These are phyloP conservation scores for Phytophthora idaei DNA, from an alignment of 352 stramenopile genomes.

Conservation along the genomic window DNA sequence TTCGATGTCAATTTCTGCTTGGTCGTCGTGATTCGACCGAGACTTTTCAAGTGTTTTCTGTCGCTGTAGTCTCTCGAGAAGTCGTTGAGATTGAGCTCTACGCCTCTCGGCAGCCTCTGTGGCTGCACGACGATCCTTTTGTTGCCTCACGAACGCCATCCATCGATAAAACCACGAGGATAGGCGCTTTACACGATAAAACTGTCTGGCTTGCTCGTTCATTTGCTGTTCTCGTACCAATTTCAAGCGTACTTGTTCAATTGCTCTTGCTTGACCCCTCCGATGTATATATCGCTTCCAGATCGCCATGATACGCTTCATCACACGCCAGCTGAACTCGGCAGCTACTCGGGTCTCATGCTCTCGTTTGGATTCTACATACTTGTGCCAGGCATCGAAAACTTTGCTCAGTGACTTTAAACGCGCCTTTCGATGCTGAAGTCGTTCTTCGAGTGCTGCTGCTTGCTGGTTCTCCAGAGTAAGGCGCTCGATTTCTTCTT, in stretches of 20 bases:
- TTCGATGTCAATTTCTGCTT: constrained; percentile 3
- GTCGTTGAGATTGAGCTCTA: constrained; percentile 40
- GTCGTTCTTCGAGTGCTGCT: constrained; percentile 30
- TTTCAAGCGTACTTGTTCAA: constrained; percentile 20
- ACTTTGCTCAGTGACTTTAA: constrained; percentile 13
- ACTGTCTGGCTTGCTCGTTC: constrained; percentile 35
- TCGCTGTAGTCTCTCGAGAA: constrained; percentile 49
- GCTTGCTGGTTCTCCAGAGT: constrained; percentile 41
- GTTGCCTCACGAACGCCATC: constrained; percentile 26
- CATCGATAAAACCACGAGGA: constrained; percentile 62
- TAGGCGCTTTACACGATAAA: constrained; percentile 44
- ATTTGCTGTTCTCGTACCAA: constrained; percentile 27
- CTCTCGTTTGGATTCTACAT: constrained; percentile 10
- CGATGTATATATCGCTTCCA: constrained; percentile 31
- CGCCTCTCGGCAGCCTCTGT: constrained; percentile 33
- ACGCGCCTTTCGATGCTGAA: constrained; percentile 31
- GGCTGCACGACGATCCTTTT: constrained; percentile 37
- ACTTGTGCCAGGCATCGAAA: constrained; percentile 26
- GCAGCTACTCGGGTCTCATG: constrained; percentile 23
- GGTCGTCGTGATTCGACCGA: neutral
- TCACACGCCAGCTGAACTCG: constrained; percentile 30
- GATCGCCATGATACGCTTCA: constrained; percentile 20
- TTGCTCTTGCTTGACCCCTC: constrained; percentile 9
- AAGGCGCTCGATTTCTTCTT: constrained; percentile 45
- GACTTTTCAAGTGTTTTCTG: constrained; percentile 12